A percentile compares a stretch with the other conserved stretches of the same genome.
Evolutionary conservation across 495 filamentous ascomycete species (phyloP).

Genomic region (Penicillium roqueforti): DNA sequence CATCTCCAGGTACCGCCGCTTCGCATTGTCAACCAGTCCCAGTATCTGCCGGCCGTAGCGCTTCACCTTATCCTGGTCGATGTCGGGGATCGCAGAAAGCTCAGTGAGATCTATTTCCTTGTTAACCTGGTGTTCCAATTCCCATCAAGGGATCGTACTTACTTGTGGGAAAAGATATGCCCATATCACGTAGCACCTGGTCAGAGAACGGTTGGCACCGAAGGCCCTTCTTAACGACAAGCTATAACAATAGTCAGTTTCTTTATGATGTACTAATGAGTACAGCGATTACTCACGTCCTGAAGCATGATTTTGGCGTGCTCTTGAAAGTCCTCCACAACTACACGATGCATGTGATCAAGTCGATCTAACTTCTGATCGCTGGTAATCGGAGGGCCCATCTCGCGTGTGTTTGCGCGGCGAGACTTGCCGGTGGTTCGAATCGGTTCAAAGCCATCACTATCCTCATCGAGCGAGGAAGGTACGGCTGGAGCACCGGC

Average conservation of each 20-base stretch:
- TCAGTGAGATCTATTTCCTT: constrained; percentile 33
- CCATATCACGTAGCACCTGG: constrained; percentile 76
- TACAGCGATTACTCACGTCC: constrained; percentile 35
- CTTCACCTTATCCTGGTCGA: constrained; percentile 65
- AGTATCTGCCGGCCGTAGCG: constrained; percentile 66
- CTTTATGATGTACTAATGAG: neutral
- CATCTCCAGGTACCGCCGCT: constrained; percentile 56
- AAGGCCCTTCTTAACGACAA: constrained; percentile 59
- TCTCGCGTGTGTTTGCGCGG: constrained; percentile 32
- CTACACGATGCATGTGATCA: constrained; percentile 54
- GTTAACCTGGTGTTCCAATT: constrained; percentile 7
- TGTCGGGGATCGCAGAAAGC: constrained; percentile 63
- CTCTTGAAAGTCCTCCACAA: constrained; percentile 63
- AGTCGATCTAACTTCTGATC: constrained; percentile 61
- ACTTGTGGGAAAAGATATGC: constrained; percentile 66
- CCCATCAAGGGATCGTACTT: constrained; percentile 11
- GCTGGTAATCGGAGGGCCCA: constrained; percentile 68
- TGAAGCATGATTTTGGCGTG: constrained; percentile 62
- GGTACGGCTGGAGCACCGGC: constrained; percentile 33
- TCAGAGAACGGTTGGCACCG: constrained; percentile 73
- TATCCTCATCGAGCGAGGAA: constrained; percentile 45
- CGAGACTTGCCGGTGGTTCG: constrained; percentile 38
- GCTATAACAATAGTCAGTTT: constrained; percentile 28
- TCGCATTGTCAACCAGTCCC: constrained; percentile 55
- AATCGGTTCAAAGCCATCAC: constrained; percentile 62